Evolutionary conservation across 768 basidiomycete species (phyloP), one percentile per base, ranked within the genome.

Genomic region (Pleurotus eryngii): DNA sequence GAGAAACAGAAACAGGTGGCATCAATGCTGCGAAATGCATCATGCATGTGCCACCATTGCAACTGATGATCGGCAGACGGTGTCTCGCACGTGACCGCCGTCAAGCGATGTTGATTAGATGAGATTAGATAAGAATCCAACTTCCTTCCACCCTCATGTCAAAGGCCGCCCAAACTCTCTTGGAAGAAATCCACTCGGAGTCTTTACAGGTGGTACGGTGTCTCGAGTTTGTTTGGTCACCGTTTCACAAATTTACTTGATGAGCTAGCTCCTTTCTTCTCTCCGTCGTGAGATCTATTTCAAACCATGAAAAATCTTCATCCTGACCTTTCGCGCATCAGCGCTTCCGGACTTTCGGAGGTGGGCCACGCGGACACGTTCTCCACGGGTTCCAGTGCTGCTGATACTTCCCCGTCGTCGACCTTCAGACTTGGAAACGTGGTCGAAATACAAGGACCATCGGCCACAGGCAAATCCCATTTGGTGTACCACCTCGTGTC

Each of bases 381-480:
- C 30, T 35, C 30, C 30, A 35, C 30, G 30, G 11, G 8, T 35
- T 35, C 30, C 30, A 35, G 30, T 35, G 30, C 30, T 35, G 30
- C 11, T 35, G 56, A 50, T 26, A 24, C 46, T 22, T 51, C 50
- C 40, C 42, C 51, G 54, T 50, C 48, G 48, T 55, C 60, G 20
- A 63, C 62, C 17, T 62, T 69, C 46, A 65, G 60, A 64, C 74
- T 76, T 46, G 87, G 87, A 37, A 86, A 91, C 67, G 77, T 89
- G 40, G 71, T 93, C 60, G 87, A 90, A 69, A 76, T 95, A 18
- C 87, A 92, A 69, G 92, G 92, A 1, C 81, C 85, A 2, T 74
- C 90, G 3, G 80, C 77, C 24, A 84, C 86, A 5, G 92, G 90
- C 26, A 95, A 94, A 72, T 86, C 89, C 2, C 87, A 88, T 60